Percentiles rank a stretch among this genome's conserved stretches.
Evolutionary conservation across 139 green algal genomes (phyloP).

Genomic region (Chlamydomonas asymmetrica): DNA sequence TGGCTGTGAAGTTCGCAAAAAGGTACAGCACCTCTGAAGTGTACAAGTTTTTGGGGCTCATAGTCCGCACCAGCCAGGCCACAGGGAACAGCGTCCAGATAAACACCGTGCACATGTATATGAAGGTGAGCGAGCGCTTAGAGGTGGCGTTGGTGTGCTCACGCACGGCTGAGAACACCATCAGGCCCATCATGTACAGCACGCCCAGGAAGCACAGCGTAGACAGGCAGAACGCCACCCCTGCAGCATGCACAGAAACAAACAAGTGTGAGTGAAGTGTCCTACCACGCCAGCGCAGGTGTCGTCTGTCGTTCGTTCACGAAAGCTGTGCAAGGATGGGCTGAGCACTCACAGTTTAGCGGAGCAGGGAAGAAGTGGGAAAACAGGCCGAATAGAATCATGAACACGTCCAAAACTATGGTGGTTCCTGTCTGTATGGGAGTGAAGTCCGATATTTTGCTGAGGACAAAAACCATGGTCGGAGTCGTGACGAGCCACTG

Average conservation of each 20-base stretch:
- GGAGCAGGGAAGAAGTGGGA: slow-evolving; percentile 25
- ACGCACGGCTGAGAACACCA: slow-evolving; percentile 29
- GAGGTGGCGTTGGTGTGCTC: slow-evolving; percentile 6
- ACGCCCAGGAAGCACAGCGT: slow-evolving; percentile 25
- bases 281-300: too few species aligned
- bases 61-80: slow-evolving; percentile 13
- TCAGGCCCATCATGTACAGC: slow-evolving; percentile 34
- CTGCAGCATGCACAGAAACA: slow-evolving; percentile 10
- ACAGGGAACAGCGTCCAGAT: slow-evolving; percentile 39
- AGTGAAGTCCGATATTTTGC: slow-evolving; percentile 51
- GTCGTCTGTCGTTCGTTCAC: too few species aligned
- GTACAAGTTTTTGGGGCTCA: background rate
- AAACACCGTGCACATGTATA: slow-evolving; percentile 43
- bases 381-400: slow-evolving; percentile 37
- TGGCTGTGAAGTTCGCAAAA: slow-evolving; percentile 40
- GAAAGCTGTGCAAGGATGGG: too few species aligned
- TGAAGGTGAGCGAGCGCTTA: slow-evolving; percentile 22
- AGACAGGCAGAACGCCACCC: slow-evolving; percentile 12
- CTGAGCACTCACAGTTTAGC: slow-evolving; percentile 32
- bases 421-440: slow-evolving; percentile 2
- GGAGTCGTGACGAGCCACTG: slow-evolving; percentile 63
- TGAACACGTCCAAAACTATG: slow-evolving; percentile 46
- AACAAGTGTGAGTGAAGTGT: background rate
- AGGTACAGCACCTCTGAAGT: slow-evolving; percentile 21
- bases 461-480: slow-evolving; percentile 57